Evolutionary conservation across 1,284 basidiomycete genomes (phyloP).

Genomic region (Ustilago loliicola): DNA sequence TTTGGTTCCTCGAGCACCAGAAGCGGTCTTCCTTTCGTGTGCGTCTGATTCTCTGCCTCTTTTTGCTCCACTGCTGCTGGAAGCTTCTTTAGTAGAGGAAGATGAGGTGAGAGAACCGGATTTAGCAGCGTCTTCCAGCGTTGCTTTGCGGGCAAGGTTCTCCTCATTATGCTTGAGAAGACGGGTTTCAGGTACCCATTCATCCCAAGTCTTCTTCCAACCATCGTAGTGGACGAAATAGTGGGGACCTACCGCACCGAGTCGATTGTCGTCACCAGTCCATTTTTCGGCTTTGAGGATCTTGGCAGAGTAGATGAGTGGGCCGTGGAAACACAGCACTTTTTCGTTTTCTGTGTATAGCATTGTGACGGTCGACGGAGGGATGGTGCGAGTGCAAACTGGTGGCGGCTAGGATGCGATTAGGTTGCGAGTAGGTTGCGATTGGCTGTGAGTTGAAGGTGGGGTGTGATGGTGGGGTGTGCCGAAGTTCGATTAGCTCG

Average conservation of each 20-base stretch:
- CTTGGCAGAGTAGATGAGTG: conserved; percentile 94
- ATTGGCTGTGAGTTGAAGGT: too few species aligned
- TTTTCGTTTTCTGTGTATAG: conserved; percentile 78
- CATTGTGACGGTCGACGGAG: conserved; percentile 39
- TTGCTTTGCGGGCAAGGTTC: conserved; percentile 82
- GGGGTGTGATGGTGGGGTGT: too few species aligned
- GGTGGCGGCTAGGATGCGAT: not conserved
- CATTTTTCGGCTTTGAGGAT: conserved; percentile 84
- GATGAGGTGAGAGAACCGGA: conserved; percentile 61
- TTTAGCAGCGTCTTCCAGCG: conserved; percentile 70
- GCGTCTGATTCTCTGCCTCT: conserved; percentile 21
- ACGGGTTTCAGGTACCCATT: conserved; percentile 90
- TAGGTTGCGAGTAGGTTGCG: not conserved
- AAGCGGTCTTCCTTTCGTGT: conserved; percentile 15
- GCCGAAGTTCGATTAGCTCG: too few species aligned
- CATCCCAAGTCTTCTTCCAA: conserved; percentile 99
- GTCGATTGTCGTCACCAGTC: conserved; percentile 78
- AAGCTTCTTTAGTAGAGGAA: conserved; percentile 42
- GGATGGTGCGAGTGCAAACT: not conserved
- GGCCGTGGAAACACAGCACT: conserved; percentile 93
- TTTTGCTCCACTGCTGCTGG: conserved; percentile 26
- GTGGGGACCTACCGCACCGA: conserved; percentile 80
- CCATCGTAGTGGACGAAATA: conserved; percentile 99
- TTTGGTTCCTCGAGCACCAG: conserved; percentile 25
- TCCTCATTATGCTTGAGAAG: conserved; percentile 88